A percentile compares a stretch with the other conserved stretches of the same genome.
Conservation (phyloP, 148 eudicot species). For the Suaeda aralocaspica region DNA sequence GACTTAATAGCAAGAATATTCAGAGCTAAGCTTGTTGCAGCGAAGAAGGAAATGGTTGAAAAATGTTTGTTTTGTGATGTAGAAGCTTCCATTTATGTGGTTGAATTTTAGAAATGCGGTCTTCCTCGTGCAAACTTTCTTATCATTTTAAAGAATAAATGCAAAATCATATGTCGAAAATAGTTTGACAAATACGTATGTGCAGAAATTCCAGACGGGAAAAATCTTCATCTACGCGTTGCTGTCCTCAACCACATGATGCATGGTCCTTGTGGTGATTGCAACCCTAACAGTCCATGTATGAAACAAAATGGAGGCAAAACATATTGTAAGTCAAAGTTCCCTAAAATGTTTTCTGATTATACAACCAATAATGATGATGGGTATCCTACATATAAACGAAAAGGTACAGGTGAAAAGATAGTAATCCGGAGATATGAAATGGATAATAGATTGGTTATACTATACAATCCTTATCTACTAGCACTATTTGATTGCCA, state of each 20-base stretch:
- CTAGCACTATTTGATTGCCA: neutral
- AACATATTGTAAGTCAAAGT: neutral
- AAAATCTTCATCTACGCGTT: neutral
- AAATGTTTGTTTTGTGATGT: neutral
- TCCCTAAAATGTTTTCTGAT: neutral
- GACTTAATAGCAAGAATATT: neutral
- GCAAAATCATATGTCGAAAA: neutral
- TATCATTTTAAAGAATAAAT: neutral
- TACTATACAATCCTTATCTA: neutral
- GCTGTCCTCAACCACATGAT: neutral
- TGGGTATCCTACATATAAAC: neutral
- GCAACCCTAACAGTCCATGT: neutral
- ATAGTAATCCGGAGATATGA: neutral
- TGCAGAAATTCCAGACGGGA: neutral
- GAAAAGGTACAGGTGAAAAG: neutral
- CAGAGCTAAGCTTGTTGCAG: neutral
- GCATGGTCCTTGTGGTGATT: slow-evolving; percentile 1
- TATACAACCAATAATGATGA: neutral
- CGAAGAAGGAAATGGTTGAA: neutral
- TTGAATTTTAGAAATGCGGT: slow-evolving; percentile 9
- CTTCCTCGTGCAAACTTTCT: slow-evolving; percentile 1
- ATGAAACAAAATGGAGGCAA: neutral
- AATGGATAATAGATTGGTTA: neutral
- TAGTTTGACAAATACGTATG: neutral
- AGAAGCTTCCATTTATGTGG: neutral